A percentile compares a stretch with the other conserved stretches of the same genome.
These are phyloP conservation scores for sunflower (Helianthus annuus) DNA, from an alignment of 129 eudicot species.

Conservation along the genomic window HanXRQr2.0-SUNRISE NC_035448.2:4762617-4763116, in stretches of 20 bases:
- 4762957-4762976: background rate
- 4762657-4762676: constrained; percentile 8
- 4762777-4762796: background rate
- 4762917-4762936: constrained; percentile 11
- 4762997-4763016: constrained; percentile 19
- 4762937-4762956: constrained; percentile 1
- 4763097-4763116: background rate
- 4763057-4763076: background rate
- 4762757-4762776: constrained; percentile 2
- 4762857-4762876: constrained; percentile 17
- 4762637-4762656: constrained; percentile 20
- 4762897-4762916: background rate
- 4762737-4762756: background rate
- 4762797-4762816: constrained; percentile 15
- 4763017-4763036: background rate
- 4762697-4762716: background rate
- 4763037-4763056: background rate
- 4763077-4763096: constrained; percentile 18
- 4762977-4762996: background rate
- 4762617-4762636: background rate
- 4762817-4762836: background rate
- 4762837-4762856: background rate
- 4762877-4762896: background rate
- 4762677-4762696: constrained; percentile 16
- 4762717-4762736: constrained; percentile 11